Base-by-base conservation (phyloP, 805 yeast species). In the Candida xyloterini region DNA sequence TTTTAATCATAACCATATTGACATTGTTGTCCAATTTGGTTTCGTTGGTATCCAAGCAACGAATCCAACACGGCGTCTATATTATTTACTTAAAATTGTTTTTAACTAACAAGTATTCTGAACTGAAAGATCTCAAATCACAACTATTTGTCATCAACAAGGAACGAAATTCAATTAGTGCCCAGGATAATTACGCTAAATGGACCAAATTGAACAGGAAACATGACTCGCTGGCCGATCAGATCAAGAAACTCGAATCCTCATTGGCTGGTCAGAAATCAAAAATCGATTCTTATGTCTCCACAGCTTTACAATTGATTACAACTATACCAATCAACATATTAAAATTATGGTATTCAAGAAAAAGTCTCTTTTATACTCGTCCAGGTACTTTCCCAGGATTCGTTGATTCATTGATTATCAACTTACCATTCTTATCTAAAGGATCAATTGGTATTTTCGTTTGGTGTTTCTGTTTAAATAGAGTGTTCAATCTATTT, bases 181-280 rank as follows among this genome's bases (percentile, higher is more conserved):
- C 97, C 1, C 96, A 91, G 61, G 97, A 93, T 59, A 81, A 93
- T 54, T 93, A 91, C 60, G 96, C 97, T 21, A 81, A 77, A 55
- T 93, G 98, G 98, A 95, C 97, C 1, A 88, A 88, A 59, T 70
- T 90, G 46, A 90, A 88, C 55, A 74, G 99, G 34, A 74, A 72
- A 51, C 65, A 73, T 42, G 89, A 82, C 48, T 71, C 74, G 43
- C 55, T 85, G 35, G 68, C 71, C 30, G 67, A 62, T 11, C 78
- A 84, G 44, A 65, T 83, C 30, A 73, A 69, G 13, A 42, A 51
- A 7, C 49, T 76, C 32, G 72, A 69, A 36, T 57, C 62, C 29
- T 52, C 60, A 9, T 54, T 82, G 10, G 53, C 66, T 5, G 30
- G 56, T 8, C 57, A 65, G 25, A 69, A 70, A 43, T 51, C 63